These are phyloP conservation scores for Tricholomella constricta DNA, from an alignment of 768 basidiomycete genomes.

Conservation along the genomic window DNA sequence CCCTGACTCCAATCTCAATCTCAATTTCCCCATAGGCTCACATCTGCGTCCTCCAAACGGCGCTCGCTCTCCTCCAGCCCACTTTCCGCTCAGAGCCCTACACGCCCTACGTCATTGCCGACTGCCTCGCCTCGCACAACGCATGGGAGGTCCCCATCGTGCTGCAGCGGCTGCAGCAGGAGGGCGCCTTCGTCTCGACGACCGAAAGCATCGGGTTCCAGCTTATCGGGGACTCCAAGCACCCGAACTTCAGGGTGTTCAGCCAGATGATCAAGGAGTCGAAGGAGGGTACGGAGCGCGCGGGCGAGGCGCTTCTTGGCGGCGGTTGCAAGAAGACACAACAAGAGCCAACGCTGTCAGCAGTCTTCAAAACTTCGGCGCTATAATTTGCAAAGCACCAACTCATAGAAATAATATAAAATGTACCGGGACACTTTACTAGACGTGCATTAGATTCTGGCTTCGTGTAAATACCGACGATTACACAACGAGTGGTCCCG, in stretches of 20 bases:
- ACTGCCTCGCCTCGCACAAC: conserved; percentile 22
- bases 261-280: conserved; percentile 21
- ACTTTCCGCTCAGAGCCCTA: conserved; percentile 19
- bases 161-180: conserved; percentile 19
- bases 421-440: background rate
- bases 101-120: conserved; percentile 22
- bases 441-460: background rate
- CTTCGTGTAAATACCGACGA: too few relatives aligned
- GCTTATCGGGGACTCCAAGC: conserved; percentile 19
- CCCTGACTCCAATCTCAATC: background rate
- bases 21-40: conserved; percentile 25
- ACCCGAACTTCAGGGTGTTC: conserved; percentile 22
- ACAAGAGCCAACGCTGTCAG: background rate
- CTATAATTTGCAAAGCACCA: background rate
- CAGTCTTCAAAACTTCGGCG: conserved; percentile 3
- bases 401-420: too few relatives aligned
- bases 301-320: conserved; percentile 19
- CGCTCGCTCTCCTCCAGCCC: conserved; percentile 31
- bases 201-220: conserved; percentile 25
- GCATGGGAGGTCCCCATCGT: conserved; percentile 22
- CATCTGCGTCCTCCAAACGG: conserved; percentile 78
- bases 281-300: conserved; percentile 19
- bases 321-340: background rate
- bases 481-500: too few relatives aligned
- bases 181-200: conserved; percentile 20